Evolutionary conservation across 306 rosid species (phyloP), one percentile per base, ranked within the genome.

Genomic region (Morella rubra): DNA sequence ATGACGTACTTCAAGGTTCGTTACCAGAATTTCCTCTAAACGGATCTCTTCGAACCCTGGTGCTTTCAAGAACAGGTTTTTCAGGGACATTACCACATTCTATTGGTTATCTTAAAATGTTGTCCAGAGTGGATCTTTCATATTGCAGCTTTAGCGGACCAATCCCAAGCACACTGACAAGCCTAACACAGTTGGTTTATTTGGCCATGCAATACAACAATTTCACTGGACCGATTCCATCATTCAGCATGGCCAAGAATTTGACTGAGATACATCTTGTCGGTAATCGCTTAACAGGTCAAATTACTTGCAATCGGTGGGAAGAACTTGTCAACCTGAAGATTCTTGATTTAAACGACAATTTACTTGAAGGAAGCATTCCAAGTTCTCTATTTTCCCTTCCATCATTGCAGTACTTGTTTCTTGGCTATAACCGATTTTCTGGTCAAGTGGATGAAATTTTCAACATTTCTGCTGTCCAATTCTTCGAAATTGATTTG

Each of bases 1-100:
- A 72, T 44, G 19, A 1, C 0, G 2, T 59, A 8, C 81, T 78
- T 49, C 4, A 50, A 0, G 81, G 65, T 78, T 78, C 81, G 46
- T 14, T 78, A 14, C 72, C 72, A 9, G 72, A 41, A 14, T 61
- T 78, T 59, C 71, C 45, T 59, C 18, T 5, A 1, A 40, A 71
- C 72, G 53, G 70, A 40, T 7, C 70, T 58, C 71, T 77, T 11
- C 68, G 62, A 7, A 58, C 19, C 18, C 41, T 78, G 62, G 40
- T 40, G 6, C 58, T 78, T 41, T 12, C 64, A 0, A 4, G 4
- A 12, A 78, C 82, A 37, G 9, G n/a, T 3, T 64, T 64, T 51
- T 4, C 15, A 40, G 80, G 74, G 42, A 1, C 5, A 19, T 4
- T 67, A 1, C 80, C 80, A 7, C 27, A 68, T 53, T 67, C 22